These are phyloP conservation scores for Dioszegia aurantiaca DNA, from an alignment of 768 basidiomycete genomes.

Conservation along the genomic window DNA sequence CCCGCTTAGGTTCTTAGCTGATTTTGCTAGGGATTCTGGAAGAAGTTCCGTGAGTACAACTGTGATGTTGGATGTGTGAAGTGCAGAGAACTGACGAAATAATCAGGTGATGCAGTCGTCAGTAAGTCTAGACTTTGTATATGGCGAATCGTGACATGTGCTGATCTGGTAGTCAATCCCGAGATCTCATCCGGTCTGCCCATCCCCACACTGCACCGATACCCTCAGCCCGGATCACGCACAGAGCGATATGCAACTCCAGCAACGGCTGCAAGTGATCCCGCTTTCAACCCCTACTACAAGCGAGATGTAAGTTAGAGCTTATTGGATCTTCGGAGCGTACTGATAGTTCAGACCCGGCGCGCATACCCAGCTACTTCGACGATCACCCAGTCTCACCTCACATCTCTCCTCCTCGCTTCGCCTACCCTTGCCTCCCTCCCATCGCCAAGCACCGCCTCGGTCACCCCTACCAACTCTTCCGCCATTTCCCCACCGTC, in stretches of 20 bases:
- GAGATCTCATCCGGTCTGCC: conserved; percentile 89
- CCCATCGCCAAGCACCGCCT: conserved; percentile 58
- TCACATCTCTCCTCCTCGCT: conserved; percentile 75
- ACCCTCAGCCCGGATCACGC: conserved; percentile 82
- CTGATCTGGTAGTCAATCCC: conserved; percentile 63
- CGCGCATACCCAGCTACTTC: conserved; percentile 89
- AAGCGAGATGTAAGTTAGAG: conserved; percentile 72
- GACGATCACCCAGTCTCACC: conserved; percentile 76
- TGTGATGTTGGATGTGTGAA: not conserved
- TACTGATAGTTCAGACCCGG: conserved; percentile 13
- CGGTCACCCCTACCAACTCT: conserved; percentile 17
- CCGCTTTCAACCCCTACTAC: conserved; percentile 63
- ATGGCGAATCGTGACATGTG: not conserved
- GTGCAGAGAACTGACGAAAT: not conserved
- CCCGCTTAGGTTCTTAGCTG: not conserved
- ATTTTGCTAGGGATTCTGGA: conserved; percentile 79
- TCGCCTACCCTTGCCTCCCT: conserved; percentile 58
- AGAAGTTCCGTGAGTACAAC: conserved; percentile 77
- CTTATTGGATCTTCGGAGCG: not conserved
- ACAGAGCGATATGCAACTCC: conserved; percentile 83
- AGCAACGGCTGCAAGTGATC: conserved; percentile 72
- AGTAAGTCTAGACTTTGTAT: conserved; percentile 27
- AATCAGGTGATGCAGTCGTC: conserved; percentile 72
- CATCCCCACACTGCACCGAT: conserved; percentile 67
- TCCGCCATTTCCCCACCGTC: conserved; percentile 30